Evolutionary conservation across 768 basidiomycete species (phyloP), one percentile per base, ranked within the genome.

Genomic region (Candolleomyces eurysporus): DNA sequence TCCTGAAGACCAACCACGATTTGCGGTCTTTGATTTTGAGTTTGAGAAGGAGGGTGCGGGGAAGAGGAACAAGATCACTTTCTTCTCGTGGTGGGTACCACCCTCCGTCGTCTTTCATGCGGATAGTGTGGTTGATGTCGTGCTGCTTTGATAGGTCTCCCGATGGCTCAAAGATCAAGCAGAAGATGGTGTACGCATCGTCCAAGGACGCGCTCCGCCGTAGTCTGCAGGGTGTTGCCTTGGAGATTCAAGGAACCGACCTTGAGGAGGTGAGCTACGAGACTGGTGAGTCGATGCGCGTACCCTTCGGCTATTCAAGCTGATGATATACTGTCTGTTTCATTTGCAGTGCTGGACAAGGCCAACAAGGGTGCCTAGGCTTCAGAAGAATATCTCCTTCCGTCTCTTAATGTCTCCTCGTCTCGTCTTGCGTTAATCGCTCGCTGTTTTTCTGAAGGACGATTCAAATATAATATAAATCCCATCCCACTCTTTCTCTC

Each of bases 21-120:
- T 87, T 85, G 96, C 90, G n/a, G 83, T 98, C 22, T 96, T 94
- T 69, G 95, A 98, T 73, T 89, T 96, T 64, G 88, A 92, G 66
- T 98, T 82, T 68, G 83, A 89, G 78, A 85, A 82, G 71, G 87
- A 82, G 59, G 88, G 79, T 9, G 89, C 78, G 57, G 91, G 91
- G 42, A 87, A 83, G 76, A 84, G 95, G 75, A 94, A 87, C 80
- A 98, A 97, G 81, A 79, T 98, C 60, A 74, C 80, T 65, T 96
- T 98, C 72, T 69, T 86, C 71, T 84, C 85, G 52, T 99, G 96
- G 96, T 97, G 70, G 73, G 90, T 85, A 14, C 57, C 61, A 26
- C 26, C 4, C 26, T 26, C 26, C 26, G 26, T 26, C 26, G 26
- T 26, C 2, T 4, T 26, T 26, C 26, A 26, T 26, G 26, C 4